These are phyloP conservation scores for Solanum aculeatissimum DNA, from an alignment of 305 asterid genomes.

Conservation along the genomic window DNA sequence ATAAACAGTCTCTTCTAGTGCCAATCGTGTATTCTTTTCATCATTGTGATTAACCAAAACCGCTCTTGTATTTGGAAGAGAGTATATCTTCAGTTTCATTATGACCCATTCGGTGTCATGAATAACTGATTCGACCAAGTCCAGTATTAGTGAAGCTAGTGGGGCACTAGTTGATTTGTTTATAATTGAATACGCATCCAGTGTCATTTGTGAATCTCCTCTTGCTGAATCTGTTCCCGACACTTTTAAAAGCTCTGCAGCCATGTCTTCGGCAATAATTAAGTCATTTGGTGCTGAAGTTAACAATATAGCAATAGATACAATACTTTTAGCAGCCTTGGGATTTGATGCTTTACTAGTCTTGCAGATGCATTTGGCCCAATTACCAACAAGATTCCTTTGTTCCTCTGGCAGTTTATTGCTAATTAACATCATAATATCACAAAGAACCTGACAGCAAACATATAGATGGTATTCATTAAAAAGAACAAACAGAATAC, in stretches of 20 bases:
- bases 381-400: slow-evolving; percentile 44
- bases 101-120: slow-evolving; percentile 52
- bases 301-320: slow-evolving; percentile 37
- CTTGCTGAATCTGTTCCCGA: slow-evolving; percentile 51
- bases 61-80: slow-evolving; percentile 41
- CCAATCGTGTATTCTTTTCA: slow-evolving; percentile 29
- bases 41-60: slow-evolving; percentile 27
- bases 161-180: slow-evolving; percentile 52
- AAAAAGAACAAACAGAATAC: neutral
- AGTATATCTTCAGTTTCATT: slow-evolving; percentile 39
- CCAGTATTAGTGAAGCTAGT: slow-evolving; percentile 48
- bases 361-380: slow-evolving; percentile 46
- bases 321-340: slow-evolving; percentile 53
- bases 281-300: slow-evolving; percentile 57
- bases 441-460: slow-evolving; percentile 40
- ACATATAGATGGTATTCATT: neutral
- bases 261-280: slow-evolving; percentile 40
- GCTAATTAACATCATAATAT: slow-evolving; percentile 52
- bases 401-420: slow-evolving; percentile 38
- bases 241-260: slow-evolving; percentile 45
- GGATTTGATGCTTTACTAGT: slow-evolving; percentile 35
- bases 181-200: slow-evolving; percentile 43
- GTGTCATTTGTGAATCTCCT: slow-evolving; percentile 24
- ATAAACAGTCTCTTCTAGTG: slow-evolving; percentile 48
- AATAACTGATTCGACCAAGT: slow-evolving; percentile 42